Evolutionary conservation across 1,139 yeast genomes (phyloP), one percentile per base, ranked within the genome.

Genomic region (Hansenula sp.): DNA sequence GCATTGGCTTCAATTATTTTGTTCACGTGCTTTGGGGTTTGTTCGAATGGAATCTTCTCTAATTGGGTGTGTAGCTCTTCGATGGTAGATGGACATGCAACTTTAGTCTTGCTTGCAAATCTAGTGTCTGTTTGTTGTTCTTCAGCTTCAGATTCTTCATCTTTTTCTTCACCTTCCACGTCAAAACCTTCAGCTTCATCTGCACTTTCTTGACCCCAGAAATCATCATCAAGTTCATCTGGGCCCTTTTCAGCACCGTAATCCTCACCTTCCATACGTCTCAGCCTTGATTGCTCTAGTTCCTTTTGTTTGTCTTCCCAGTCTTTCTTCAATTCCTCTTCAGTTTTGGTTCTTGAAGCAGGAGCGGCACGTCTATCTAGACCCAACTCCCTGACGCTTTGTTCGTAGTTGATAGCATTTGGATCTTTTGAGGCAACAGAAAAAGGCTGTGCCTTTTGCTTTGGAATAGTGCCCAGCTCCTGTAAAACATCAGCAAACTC

Each of bases 271-370:
- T 79, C 81, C 99, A 94, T 93, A 69, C 99, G 80, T 50, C 79
- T 80, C 51, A 77, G 61, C 62, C 98, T 76, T 46, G 81, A 94
- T 39, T 77, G 79, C 60, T 90, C 97, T 48, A 89, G 71, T 56
- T 80, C 77, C 56, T 79, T 78, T 66, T 76, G 72, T 56, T 77
- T 80, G 33, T 82, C 90, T 8, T 76, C 79, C 52, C 78, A 79
- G 58, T 88, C 96, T 43, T 75, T 71, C 36, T 71, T 75, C 18
- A 90, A 49, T 63, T 94, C 99, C 61, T 93, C 96, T 1, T 79
- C 88, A 0, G 98, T 91, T 66, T 91, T 89, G 1, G 97, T 90
- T 63, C 97, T 76, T 48, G 90, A 96, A n/a, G 94, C 81, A n/a
- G 99, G 99, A 10, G 79, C 90, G 0, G 98, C 91, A 56, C 98